Percentiles rank a stretch among this genome's conserved stretches.
These are phyloP conservation scores for Chlorella variabilis DNA, from an alignment of 163 green algal genomes.

Conservation along the genomic window DNA sequence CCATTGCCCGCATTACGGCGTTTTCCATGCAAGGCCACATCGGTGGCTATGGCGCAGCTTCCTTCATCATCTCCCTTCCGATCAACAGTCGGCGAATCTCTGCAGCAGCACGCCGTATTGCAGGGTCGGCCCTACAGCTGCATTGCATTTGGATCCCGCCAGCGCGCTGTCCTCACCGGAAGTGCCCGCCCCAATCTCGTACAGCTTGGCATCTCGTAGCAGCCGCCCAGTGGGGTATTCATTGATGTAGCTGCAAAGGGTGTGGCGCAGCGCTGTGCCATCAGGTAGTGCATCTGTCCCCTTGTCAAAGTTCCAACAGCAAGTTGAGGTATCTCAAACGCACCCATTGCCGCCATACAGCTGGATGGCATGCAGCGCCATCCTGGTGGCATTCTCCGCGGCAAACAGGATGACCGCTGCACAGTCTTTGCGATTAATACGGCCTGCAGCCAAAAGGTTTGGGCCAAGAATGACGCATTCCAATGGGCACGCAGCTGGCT, in stretches of 20 bases:
- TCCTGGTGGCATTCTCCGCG: conserved; percentile 84
- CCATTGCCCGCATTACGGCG: no score
- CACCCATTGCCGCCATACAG: conserved; percentile 92
- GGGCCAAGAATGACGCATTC: no score
- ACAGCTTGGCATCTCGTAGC: conserved; percentile 95
- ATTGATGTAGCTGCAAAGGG: conserved; percentile 85
- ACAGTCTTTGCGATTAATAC: conserved; percentile 80
- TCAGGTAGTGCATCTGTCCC: no score
- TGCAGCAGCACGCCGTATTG: background rate
- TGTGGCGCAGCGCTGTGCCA: background rate
- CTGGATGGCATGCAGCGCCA: conserved; percentile 92
- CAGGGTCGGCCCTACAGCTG: background rate
- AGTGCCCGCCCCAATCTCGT: conserved; percentile 94
- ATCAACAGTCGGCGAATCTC: conserved; percentile 94
- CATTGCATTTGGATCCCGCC: background rate
- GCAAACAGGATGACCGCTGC: conserved; percentile 89
- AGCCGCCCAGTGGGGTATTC: conserved; percentile 90
- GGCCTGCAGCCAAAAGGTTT: background rate
- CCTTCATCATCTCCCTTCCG: conserved; percentile 77
- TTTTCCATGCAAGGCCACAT: no score
- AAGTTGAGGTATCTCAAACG: background rate
- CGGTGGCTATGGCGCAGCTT: background rate
- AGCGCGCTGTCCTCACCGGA: conserved; percentile 29
- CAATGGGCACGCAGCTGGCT: no score
- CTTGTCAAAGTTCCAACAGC: no score